Base-by-base conservation (phyloP, 352 stramenopile species). In the Globisporangium abappressorium region DNA sequence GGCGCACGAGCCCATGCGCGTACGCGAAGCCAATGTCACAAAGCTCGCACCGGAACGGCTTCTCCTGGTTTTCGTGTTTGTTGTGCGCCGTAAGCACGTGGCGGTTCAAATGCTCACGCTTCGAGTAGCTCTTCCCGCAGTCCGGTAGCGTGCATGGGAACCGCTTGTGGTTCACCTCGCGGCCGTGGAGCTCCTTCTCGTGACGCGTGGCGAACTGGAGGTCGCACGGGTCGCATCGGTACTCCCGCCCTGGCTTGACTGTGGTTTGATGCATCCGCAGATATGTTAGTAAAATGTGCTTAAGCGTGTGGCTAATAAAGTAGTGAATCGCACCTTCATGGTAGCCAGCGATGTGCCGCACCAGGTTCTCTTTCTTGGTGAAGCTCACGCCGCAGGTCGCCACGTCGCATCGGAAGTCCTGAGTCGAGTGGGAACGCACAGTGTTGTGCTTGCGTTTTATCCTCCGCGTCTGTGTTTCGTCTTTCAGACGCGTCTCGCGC, bases 11-110 rank as follows among this genome's bases (percentile, higher is more conserved):
- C 0, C 78, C 87, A 61, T 94, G 87, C 28, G 86, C 91, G 75
- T 93, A 92, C 15, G 77, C 70, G 57, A 91, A 93, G 7, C 72
- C 69, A 15, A 80, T 80, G 14, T 78, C 41, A 57, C 85, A 93
- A 5, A 92, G 64, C 28, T 80, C 68, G 57, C 85, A 93, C 1
- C 70, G 68, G 65, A 87, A 91, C 2, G 70, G 79, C 54, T 91
- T 91, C n/a, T 61, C 47, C 63, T 26, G n/a, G 41, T 49, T 74
- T 47, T 28, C 55, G 24, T 15, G 74, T 51, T 0, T 68, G 68
- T 76, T 72, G 61, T 92, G 83, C 5, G 75, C 75, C n/a, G 79
- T 70, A 14, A 71, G 64, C 3, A 85, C 49, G 60, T 93, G 85
- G 12, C 85, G 81, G 41, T 59, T 81, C 20, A 92, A 60, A 57